These are phyloP conservation scores for Clarireedia homoeocarpa DNA, from an alignment of 2,329 filamentous ascomycete species.

Conservation along the genomic window DNA sequence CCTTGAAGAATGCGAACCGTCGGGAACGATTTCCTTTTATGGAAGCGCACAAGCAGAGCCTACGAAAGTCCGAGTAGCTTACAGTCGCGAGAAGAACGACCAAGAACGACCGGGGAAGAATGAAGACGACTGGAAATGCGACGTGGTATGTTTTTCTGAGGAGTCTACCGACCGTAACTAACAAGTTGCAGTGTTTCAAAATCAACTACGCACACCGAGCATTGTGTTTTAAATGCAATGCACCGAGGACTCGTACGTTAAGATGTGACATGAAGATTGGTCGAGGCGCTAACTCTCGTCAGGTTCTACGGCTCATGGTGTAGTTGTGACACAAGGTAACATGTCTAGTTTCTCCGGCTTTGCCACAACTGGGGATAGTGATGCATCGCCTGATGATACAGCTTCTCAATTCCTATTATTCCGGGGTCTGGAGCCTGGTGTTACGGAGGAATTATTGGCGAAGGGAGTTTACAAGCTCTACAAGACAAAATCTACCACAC, in stretches of 20 bases:
- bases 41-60: conserved; percentile 34
- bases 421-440: conserved; percentile 60
- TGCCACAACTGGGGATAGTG: conserved; percentile 45
- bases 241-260: conserved; percentile 41
- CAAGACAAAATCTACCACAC: conserved; percentile 39
- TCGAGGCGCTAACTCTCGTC: conserved; percentile 19
- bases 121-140: conserved; percentile 50
- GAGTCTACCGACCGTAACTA: conserved; percentile 2
- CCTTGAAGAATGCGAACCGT: conserved; percentile 43
- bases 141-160: conserved; percentile 33
- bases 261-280: background rate
- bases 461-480: conserved; percentile 69
- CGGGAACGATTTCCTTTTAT: conserved; percentile 36
- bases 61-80: conserved; percentile 36
- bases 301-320: conserved; percentile 29
- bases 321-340: conserved; percentile 31
- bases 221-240: conserved; percentile 52
- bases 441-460: conserved; percentile 65
- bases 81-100: conserved; percentile 45
- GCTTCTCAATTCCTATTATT: conserved; percentile 68
- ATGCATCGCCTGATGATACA: conserved; percentile 41
- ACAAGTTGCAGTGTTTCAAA: conserved; percentile 39
- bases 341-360: conserved; percentile 34
- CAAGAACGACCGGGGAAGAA: conserved; percentile 35
- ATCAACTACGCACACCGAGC: conserved; percentile 49